Evolutionary conservation across 176 grass and related monocot genomes (phyloP), one percentile per base, ranked within the genome.

Genomic region (Hsuehochloa calcarea): DNA sequence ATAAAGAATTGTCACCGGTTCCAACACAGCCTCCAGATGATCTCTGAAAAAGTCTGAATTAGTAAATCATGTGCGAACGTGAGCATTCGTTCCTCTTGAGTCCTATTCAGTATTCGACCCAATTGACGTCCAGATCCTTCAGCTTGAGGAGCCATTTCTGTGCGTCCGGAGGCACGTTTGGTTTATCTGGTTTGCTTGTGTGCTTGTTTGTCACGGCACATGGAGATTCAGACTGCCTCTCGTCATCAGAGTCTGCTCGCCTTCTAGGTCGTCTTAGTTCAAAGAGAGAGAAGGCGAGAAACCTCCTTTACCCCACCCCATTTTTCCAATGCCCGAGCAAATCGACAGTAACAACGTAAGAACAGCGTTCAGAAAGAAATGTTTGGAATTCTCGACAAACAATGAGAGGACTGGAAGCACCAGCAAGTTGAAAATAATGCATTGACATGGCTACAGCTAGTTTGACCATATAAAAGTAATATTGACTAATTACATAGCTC

Each of bases 301-400:
- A 98, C 96, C 88, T 95, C 93, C 80, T 89, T 89, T 72, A 95
- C 80, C 1, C 96, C 96, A 70, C 91, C 96, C 96, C 96, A 95
- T 82, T 94, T 95, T 82, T 98, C 96, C 83, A 95, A 85, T 8
- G 96, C 96, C 38, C 96, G 93, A 60, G 96, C 93, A 65, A 98
- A 43, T 26, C 10, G 55, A 74, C 5, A 66, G 65, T 54, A 52
- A 69, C 5, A 76, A 75, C 77, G 76, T 39, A 40, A 55, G 19
- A 41, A 19, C 13, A 37, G 41, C 45, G 63, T 49, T 83, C 63
- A 58, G 38, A 77, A 41, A 87, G 56, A 40, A 61, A 78, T 27
- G 52, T 59, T 65, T 58, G 27, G 17, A 54, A 44, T 75, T 37
- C 12, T 64, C 61, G 58, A 74, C 8, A 16, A 27, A 70, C 1